These are phyloP conservation scores for Mortierella antarctica DNA, from an alignment of 192 early-diverging fungal genomes.

Conservation along the genomic window DNA sequence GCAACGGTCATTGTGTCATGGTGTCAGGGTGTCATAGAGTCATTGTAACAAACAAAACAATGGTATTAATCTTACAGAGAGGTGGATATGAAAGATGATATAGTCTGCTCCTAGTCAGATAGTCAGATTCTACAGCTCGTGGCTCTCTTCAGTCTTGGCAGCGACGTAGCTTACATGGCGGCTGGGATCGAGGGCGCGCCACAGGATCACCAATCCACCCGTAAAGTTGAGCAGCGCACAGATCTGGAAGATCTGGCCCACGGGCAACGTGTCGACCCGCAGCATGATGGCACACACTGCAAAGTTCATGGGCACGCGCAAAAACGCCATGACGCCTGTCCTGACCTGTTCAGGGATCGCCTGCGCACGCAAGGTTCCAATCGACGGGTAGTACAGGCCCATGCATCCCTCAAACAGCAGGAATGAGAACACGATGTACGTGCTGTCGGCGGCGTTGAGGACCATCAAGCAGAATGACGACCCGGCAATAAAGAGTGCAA, in stretches of 20 bases:
- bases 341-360: conserved; percentile 67
- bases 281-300: conserved; percentile 61
- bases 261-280: conserved; percentile 52
- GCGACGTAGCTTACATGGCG: conserved; percentile 20
- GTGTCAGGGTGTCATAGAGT: no score
- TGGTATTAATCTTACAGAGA: no score
- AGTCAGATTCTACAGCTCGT: conserved; percentile 23
- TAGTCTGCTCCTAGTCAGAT: not conserved
- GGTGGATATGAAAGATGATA: no score
- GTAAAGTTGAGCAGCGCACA: conserved; percentile 60
- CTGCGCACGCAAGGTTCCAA: conserved; percentile 61
- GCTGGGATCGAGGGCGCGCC: conserved; percentile 35
- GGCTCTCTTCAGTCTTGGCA: conserved; percentile 10
- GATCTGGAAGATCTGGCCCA: conserved; percentile 61
- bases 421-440: conserved; percentile 53
- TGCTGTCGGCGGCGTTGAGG: conserved; percentile 18
- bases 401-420: conserved; percentile 65
- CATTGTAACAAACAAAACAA: no score
- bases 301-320: conserved; percentile 74
- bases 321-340: conserved; percentile 67
- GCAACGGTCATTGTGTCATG: no score
- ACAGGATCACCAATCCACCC: conserved; percentile 44
- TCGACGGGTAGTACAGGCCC: conserved; percentile 67
- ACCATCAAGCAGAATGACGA: conserved; percentile 55
- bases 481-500: conserved; percentile 54